Base-by-base conservation (phyloP, 306 rosid genomes). In the Medicago ruthenica region DNA sequence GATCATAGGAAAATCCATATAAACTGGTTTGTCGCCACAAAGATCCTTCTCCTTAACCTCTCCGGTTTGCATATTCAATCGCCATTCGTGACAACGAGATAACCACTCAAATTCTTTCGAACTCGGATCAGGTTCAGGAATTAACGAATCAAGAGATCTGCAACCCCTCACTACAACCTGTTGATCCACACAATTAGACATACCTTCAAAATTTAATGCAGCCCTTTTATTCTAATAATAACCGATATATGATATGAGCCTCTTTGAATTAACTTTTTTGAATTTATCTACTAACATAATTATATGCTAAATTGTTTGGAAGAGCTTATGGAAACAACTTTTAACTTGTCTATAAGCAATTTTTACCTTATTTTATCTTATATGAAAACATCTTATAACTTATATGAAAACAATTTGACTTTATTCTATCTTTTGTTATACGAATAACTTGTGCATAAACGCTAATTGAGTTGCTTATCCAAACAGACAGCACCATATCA, bases 121-220 rank as follows among this genome's bases (percentile, higher is more conserved):
- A 70, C 88, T 81, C 18, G 8, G 64, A 9, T 84, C 85, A 7
- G 89, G 90, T 77, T 83, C 86, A 10, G 89, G 90, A 77, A 90
- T 74, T 36, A 88, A 7, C 20, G 93, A 80, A 20, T 88, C 93
- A 15, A 78, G 87, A 63, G 95, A 88, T 83, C 88, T 90, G 77
- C 92, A 90, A 4, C 90, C 98, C 86, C 95, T 71, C 44, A 90
- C 86, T 53, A 90, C 91, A 71, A 87, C 93, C 98, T 93, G 83
- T 73, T 61, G 5, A 50, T 71, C 51, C 39, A 41, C 27, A 65
- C 5, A 45, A 45, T 24, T 34, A 71, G 16, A 73, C 7, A 27
- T 0, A 63, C 44, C 41, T 61, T 44, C 37, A 47, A 57, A 67
- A n/a, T 6, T 44, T 16, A 20, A 3, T 36, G 54, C 13, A 16